These are phyloP conservation scores for Tricholoma saponaceum DNA, from an alignment of 768 basidiomycete genomes.

Conservation along the genomic window DNA sequence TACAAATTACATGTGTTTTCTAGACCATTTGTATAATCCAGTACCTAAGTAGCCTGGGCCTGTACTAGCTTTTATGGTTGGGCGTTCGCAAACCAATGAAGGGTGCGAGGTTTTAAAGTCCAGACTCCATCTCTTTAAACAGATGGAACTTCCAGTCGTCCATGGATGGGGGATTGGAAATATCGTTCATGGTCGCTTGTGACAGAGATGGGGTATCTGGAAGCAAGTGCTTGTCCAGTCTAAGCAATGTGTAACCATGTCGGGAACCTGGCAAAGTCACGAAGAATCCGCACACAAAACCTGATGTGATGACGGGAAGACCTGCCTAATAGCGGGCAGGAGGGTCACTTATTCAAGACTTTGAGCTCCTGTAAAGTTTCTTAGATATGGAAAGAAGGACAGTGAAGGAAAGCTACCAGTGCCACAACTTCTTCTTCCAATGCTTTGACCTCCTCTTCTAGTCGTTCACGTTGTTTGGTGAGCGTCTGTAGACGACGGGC, in stretches of 20 bases:
- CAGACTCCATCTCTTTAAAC: too few species aligned
- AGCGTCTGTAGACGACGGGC: constrained; percentile 61
- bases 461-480: constrained; percentile 58
- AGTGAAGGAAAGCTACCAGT: constrained; percentile 33
- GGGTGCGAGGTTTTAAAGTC: too few species aligned
- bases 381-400: neutral
- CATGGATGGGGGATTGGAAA: neutral
- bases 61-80: too few species aligned
- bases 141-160: too few species aligned
- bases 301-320: neutral
- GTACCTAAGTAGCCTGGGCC: too few species aligned
- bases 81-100: too few species aligned
- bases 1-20: too few species aligned
- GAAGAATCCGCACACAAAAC: too few species aligned
- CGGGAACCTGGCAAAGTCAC: too few species aligned
- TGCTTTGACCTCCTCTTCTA: constrained; percentile 58
- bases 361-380: constrained; percentile 13
- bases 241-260: neutral
- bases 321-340: neutral
- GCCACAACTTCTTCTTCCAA: constrained; percentile 61
- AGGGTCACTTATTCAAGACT: constrained; percentile 12
- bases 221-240: neutral
- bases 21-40: too few species aligned
- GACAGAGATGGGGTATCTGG: neutral
- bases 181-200: neutral